These are phyloP conservation scores for Hypoxylon sp. DNA, from an alignment of 2,329 filamentous ascomycete species.

Conservation along the genomic window DNA sequence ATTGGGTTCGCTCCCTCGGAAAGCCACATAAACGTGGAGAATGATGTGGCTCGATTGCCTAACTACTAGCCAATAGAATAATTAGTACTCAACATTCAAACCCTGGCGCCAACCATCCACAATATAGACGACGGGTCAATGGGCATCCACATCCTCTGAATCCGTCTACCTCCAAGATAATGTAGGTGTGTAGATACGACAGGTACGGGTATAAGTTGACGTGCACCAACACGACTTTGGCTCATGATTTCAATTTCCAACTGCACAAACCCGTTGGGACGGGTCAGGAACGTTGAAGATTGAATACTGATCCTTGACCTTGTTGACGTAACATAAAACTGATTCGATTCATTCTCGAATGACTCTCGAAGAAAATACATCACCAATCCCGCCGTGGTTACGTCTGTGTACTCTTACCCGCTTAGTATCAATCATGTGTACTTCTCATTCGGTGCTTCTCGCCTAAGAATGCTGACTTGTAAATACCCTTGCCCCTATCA, in stretches of 20 bases:
- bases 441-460: slow-evolving; percentile 8
- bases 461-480: slow-evolving; percentile 1
- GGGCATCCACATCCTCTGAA: neutral
- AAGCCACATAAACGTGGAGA: slow-evolving; percentile 40
- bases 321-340: slow-evolving; percentile 2
- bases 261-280: slow-evolving; percentile 9
- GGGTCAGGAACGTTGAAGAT: slow-evolving; percentile 26
- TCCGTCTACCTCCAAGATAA: neutral
- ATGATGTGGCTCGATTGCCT: slow-evolving; percentile 30
- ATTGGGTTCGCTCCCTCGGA: slow-evolving; percentile 48
- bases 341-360: slow-evolving; percentile 18
- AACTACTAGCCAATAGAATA: slow-evolving; percentile 33
- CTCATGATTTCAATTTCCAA: slow-evolving; percentile 22
- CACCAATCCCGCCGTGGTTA: slow-evolving; percentile 6
- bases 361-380: slow-evolving; percentile 24
- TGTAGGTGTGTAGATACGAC: no score
- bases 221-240: slow-evolving; percentile 21
- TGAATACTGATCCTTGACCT: slow-evolving; percentile 17
- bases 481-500: neutral
- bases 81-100: slow-evolving; percentile 1
- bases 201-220: slow-evolving; percentile 1
- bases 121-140: neutral
- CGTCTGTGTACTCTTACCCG: slow-evolving; percentile 12
- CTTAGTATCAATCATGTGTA: slow-evolving; percentile 3
- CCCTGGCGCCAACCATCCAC: slow-evolving; percentile 28